Evolutionary conservation across 2,329 filamentous ascomycete species (phyloP), one percentile per base, ranked within the genome.

Genomic region (Dryadomyces quercus-mongolicae): DNA sequence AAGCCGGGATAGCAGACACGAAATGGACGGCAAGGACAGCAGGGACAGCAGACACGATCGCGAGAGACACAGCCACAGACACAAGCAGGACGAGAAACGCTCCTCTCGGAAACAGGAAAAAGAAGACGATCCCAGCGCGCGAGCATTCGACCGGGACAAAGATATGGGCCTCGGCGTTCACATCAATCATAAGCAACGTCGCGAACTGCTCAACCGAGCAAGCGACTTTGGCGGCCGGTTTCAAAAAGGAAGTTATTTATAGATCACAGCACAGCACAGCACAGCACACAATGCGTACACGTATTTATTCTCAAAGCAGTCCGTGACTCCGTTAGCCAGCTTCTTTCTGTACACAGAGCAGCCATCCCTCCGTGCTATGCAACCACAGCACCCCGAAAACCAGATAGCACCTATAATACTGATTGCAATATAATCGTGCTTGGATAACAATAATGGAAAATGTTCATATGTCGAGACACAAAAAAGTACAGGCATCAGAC

Each of bases 81-180:
- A 36, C 22, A 31, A 16, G 7, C 6, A 48, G 3, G 22, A 6
- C 22, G n/a, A 36, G 25, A 31, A n/a, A n/a, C n/a, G 25, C 25
- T 31, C 25, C 25, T 10, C 20, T 10, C 18, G 13, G 43, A 49
- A 10, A 49, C 8, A 3, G 13, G 15, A 36, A 58, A 81, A 88
- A 59, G 88, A 93, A 21, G 92, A 96, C 68, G 91, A 97, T 65
- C 92, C 93, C 0, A 95, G 89, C 67, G 85, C 86, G 68, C 77
- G 92, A 57, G 85, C 81, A 0, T 97, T 97, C 69, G 89, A 96
- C 70, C 78, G 83, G 58, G 88, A 96, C 67, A 97, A 96, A 72
- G 93, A 97, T 67, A 95, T 97, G 81, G 85, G 81, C 43, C 71
- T 88, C 2, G 84, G 85, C 9, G 80, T 81, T 18, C 82, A 80